Evolutionary conservation across 768 basidiomycete genomes (phyloP).

Genomic region (Lyophyllum shimeji): DNA sequence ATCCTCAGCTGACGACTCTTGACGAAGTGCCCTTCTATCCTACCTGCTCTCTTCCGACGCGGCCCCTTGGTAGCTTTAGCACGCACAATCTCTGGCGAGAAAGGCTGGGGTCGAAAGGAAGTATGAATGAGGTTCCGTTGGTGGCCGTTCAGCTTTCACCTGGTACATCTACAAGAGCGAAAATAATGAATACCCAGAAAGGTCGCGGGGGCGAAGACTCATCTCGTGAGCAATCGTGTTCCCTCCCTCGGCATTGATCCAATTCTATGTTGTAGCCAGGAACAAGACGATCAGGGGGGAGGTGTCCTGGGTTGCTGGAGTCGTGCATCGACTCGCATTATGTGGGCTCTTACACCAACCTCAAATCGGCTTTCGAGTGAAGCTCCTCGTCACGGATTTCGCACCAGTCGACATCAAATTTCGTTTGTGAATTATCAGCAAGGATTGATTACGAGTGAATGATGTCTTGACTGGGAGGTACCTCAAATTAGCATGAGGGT

Average conservation of each 20-base stretch:
- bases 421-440: slow-evolving; percentile 16
- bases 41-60: neutral
- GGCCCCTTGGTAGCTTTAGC: neutral
- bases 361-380: neutral
- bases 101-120: neutral
- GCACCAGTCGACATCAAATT: neutral
- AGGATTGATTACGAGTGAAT: slow-evolving; percentile 5
- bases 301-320: too few species aligned
- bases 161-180: neutral
- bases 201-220: neutral
- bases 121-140: neutral
- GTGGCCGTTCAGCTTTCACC: neutral
- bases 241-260: neutral
- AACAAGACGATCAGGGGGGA: neutral
- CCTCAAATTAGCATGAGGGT: too few species aligned
- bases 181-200: neutral
- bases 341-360: neutral
- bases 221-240: neutral
- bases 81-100: neutral
- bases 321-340: too few species aligned
- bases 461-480: neutral
- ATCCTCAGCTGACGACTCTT: neutral
- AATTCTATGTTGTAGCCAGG: neutral
- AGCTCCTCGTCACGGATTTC: neutral
- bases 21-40: neutral